Conservation (phyloP, 805 yeast genomes). For the Candida namnaoensis region DNA sequence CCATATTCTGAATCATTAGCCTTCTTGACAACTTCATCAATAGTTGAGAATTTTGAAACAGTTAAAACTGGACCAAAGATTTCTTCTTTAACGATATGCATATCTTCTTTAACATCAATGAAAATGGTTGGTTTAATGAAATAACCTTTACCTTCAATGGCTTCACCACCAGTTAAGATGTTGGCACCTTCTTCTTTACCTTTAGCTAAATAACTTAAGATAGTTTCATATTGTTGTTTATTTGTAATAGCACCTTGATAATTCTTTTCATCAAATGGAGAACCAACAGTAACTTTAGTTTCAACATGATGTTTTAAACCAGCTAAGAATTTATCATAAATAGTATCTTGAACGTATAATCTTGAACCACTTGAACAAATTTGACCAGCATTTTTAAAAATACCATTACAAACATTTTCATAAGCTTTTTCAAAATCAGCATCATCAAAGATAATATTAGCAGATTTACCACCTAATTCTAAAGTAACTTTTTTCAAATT, state of each 20-base stretch:
- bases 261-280: constrained; percentile 60
- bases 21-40: constrained; percentile 55
- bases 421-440: constrained; percentile 43
- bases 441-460: constrained; percentile 67
- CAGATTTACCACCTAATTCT: constrained; percentile 81
- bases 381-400: constrained; percentile 76
- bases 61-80: constrained; percentile 79
- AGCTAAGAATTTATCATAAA: constrained; percentile 53
- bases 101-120: constrained; percentile 54
- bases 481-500: constrained; percentile 71
- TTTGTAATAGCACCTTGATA: constrained; percentile 79
- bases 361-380: constrained; percentile 81
- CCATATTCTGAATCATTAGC: constrained; percentile 73
- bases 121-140: constrained; percentile 70
- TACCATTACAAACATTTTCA: constrained; percentile 51
- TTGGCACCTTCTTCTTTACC: constrained; percentile 67
- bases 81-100: constrained; percentile 62
- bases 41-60: constrained; percentile 54
- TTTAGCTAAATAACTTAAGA: constrained; percentile 53
- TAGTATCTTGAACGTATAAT: constrained; percentile 63
- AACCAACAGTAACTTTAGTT: constrained; percentile 52
- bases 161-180: constrained; percentile 63
- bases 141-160: constrained; percentile 58
- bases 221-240: constrained; percentile 58
- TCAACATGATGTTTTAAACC: constrained; percentile 53